Conservation (phyloP, 352 stramenopile species). For the Peronospora belbahrii region DNA sequence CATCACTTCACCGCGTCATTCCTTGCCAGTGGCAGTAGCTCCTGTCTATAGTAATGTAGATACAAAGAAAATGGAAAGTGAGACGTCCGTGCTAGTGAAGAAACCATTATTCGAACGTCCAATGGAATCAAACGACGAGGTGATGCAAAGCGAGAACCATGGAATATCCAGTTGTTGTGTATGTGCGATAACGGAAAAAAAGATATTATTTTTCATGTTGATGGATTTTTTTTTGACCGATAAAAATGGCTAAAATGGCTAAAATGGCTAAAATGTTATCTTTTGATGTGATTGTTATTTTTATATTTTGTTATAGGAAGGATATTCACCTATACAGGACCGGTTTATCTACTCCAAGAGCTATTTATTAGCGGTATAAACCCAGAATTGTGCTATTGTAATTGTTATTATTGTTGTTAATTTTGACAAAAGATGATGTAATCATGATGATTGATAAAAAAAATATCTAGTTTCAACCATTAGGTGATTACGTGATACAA, state of each 20-base stretch:
- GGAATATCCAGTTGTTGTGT: constrained; percentile 31
- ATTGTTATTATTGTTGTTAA: constrained; percentile 37
- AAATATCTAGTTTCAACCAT: constrained; percentile 34
- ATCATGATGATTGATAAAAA: no score
- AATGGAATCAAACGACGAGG: constrained; percentile 10
- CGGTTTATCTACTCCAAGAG: constrained; percentile 56
- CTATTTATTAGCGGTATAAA: constrained; percentile 42
- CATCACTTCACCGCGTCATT: neutral
- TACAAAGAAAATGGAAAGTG: no score
- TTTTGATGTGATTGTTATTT: neutral
- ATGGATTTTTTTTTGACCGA: no score
- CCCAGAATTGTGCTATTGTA: no score
- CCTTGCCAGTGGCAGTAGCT: constrained; percentile 12
- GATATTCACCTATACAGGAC: constrained; percentile 28
- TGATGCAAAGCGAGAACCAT: constrained; percentile 18
- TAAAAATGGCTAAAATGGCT: no score
- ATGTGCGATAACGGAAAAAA: no score
- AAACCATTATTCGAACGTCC: constrained; percentile 16
- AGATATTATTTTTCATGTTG: no score
- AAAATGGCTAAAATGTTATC: neutral
- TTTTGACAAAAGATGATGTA: neutral
- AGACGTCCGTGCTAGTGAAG: neutral
- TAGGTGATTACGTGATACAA: constrained; percentile 38
- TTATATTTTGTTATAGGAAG: constrained; percentile 8
- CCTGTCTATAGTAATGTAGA: no score